phyloP scores from a whole-genome alignment of 2,329 filamentous ascomycete species.

The Endothia cerciana region DNA sequence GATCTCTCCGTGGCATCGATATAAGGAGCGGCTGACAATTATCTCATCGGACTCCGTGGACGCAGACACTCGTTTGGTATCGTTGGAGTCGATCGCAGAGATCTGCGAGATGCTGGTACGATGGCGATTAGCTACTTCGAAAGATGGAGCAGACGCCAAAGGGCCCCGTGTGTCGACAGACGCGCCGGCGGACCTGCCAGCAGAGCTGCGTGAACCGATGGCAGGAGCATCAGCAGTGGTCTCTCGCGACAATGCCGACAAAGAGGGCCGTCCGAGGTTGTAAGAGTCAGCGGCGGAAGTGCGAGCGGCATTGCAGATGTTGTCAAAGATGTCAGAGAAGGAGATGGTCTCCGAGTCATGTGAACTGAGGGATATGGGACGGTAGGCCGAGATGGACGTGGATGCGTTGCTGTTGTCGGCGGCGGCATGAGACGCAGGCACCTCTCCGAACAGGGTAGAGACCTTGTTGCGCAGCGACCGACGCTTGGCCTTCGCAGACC shows the following conservation, averaged over 20 bases:
- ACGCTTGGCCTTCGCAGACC: slow-evolving; percentile 1
- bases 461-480: slow-evolving; percentile 23
- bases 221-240: neutral
- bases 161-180: neutral
- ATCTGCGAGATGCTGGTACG: neutral
- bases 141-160: neutral
- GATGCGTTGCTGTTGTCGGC: neutral
- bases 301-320: slow-evolving; percentile 19
- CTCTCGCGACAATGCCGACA: neutral
- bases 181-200: neutral
- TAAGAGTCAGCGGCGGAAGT: neutral
- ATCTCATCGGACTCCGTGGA: neutral
- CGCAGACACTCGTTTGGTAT: neutral
- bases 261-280: slow-evolving; percentile 6
- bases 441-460: slow-evolving; percentile 23
- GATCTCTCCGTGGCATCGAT: neutral
- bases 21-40: neutral
- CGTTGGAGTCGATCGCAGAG: neutral
- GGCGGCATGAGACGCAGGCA: neutral
- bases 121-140: neutral
- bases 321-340: slow-evolving; percentile 27
- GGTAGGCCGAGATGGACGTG: slow-evolving; percentile 3
- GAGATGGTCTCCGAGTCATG: slow-evolving; percentile 18
- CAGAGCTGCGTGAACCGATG: neutral
- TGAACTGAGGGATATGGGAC: slow-evolving; percentile 24